A percentile compares a stretch with the other conserved stretches of the same genome.
phyloP scores from a whole-genome alignment of 2,329 filamentous ascomycete genomes.

The Dactylella cylindrospora region DNA sequence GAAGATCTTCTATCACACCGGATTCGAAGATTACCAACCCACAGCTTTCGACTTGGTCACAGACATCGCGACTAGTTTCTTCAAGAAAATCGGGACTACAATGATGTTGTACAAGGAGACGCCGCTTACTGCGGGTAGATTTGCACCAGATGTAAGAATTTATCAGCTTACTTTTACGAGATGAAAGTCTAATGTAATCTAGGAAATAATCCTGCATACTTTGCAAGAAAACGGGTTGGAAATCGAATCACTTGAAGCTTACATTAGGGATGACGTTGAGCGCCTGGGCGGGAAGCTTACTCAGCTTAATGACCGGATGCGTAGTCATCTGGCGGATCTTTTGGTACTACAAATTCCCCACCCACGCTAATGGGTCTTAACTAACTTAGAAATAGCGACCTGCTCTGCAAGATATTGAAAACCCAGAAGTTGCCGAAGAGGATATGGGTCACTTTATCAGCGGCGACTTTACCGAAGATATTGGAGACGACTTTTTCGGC shows the following conservation, averaged over 20 bases:
- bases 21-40: slow-evolving; percentile 95
- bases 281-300: slow-evolving; percentile 75
- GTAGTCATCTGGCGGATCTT: slow-evolving; percentile 85
- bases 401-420: slow-evolving; percentile 80
- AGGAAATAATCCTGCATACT: slow-evolving; percentile 85
- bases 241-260: slow-evolving; percentile 75
- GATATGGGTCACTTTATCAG: slow-evolving; percentile 95
- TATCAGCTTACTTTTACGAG: background rate
- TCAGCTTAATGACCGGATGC: slow-evolving; percentile 92
- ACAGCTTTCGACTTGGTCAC: slow-evolving; percentile 88
- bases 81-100: slow-evolving; percentile 76
- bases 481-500: slow-evolving; percentile 98
- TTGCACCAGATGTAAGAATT: slow-evolving; percentile 47
- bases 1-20: slow-evolving; percentile 92
- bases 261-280: slow-evolving; percentile 92
- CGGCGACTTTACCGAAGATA: slow-evolving; percentile 95
- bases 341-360: too few relatives aligned
- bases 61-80: slow-evolving; percentile 85
- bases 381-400: slow-evolving; percentile 60
- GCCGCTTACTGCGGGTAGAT: slow-evolving; percentile 56
- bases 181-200: slow-evolving; percentile 15
- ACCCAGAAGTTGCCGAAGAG: slow-evolving; percentile 88
- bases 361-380: background rate
- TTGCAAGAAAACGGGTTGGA: slow-evolving; percentile 82
- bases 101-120: slow-evolving; percentile 81